Evolutionary conservation across 805 yeast species (phyloP), one percentile per base, ranked within the genome.

Genomic region (Nakazawaea laoshanensis): DNA sequence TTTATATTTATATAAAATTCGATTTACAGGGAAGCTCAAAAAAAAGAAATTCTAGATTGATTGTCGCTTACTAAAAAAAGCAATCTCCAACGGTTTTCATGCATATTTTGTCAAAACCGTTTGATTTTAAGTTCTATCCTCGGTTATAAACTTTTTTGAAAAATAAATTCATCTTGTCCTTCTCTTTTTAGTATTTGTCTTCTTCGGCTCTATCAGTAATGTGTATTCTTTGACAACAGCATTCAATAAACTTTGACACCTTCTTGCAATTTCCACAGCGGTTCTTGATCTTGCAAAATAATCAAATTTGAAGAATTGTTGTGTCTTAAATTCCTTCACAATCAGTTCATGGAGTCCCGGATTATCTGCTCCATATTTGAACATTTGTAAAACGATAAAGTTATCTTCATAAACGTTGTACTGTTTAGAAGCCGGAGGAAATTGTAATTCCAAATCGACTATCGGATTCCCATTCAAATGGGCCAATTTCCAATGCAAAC

Each of bases 381-480:
- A 79, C 49, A 86, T 59, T 61, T 83, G 88, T 11, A 87, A 73
- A 37, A 92, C 59, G 44, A 92, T 58, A 53, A 83, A 92, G 45
- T 96, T 65, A 55, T 92, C 98, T 52, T 92, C 96, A 40, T 83
- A 95, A 31, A 84, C 94, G 19, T 84, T 74, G 55, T 75, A 92
- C 2, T 80, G 70, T 47, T 78, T 74, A 62, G 7, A 81, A 63
- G 2, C 81, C 6, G 92, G 86, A 3, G 94, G 94, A 41, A 67
- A 70, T 42, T 74, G 74, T 37, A 89, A 65, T 13, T 56, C 65
- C 42, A 89, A 61, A 44, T 89, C 94, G 52, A 80, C 83, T 42
- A 89, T 59, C 9, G 98, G 98, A n/a, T n/a, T n/a, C 41, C 12
- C 12, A 14, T 25, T 17, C 15, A 25, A 25, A 6, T 7, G 7